Base-by-base conservation (phyloP, 164 flowering plant species). In the Magnolia officinalis region DNA sequence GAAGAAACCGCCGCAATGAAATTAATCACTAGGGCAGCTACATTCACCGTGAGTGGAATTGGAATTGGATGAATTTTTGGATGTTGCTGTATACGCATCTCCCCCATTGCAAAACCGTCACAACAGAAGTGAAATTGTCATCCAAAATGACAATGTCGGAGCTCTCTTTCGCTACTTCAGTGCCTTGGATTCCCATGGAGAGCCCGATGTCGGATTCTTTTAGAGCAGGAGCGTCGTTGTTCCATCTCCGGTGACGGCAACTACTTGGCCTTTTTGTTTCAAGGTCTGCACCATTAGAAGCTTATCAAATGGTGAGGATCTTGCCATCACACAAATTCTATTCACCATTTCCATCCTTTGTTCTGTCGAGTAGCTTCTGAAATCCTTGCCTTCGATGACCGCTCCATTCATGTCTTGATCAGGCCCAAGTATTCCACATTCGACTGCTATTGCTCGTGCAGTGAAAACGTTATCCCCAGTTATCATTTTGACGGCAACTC, bases 1-100 rank as follows among this genome's bases (percentile, higher is more conserved):
- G 92, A 75, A 11, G 91, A 84, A 70, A 87, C 81, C 1, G 92
- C 92, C 16, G 89, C 91, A 10, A 88, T 86, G 63, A 88, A 83
- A 79, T 88, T 89, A 81, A 91, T 87, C 2, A 80, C 81, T 0
- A 91, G 84, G 1, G 96, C 90, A 7, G 89, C 91, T 13, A 23
- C 85, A 73, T 88, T 90, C 8, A 86, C 88, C 0, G 93, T 90
- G 21, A 91, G 88, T n/a, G n/a, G n/a, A n/a, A n/a, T 80, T 89
- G 95, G 72, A 91, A 91, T 74, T 89, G 93, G 50, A 91, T 89
- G 81, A 89, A 91, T 52, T 91, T 91, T 74, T 91, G 93, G 10
- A 89, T 89, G 82, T 91, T 89, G 78, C 59, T 81, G 68, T 90
- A 90, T 11, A 89, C 90, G 45, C 89, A 87, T 70, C 92, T 80